Evolutionary conservation across 345 rosid genomes (phyloP).

Genomic region (Ceriops decandra): DNA sequence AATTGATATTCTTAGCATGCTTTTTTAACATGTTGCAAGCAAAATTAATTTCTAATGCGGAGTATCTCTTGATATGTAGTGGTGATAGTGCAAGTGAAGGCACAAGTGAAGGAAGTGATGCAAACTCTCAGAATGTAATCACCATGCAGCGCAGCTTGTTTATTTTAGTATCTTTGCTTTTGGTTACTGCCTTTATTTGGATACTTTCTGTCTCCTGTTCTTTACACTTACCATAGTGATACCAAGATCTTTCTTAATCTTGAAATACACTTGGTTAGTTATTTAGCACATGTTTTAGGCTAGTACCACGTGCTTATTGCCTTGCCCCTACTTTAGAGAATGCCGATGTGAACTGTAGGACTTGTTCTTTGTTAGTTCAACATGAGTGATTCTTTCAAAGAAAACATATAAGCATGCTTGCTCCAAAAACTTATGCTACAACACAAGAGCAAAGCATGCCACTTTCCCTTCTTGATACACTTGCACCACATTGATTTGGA

Average conservation of each 20-base stretch:
- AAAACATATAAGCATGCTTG: too few relatives aligned
- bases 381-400: neutral
- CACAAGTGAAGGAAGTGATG: constrained; percentile 98
- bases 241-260: too few relatives aligned
- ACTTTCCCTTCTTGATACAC: too few relatives aligned
- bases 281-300: too few relatives aligned
- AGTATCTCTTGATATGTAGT: constrained; percentile 33
- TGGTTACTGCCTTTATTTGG: too few relatives aligned
- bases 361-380: neutral
- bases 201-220: neutral
- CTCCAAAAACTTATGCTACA: too few relatives aligned
- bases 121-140: constrained; percentile 85
- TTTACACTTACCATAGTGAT: too few relatives aligned
- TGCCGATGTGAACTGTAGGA: neutral
- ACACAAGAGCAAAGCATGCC: too few relatives aligned
- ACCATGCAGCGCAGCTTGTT: constrained; percentile 2
- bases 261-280: too few relatives aligned
- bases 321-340: neutral
- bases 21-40: neutral
- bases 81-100: constrained; percentile 93
- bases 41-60: constrained; percentile 28
- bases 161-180: neutral
- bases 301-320: too few relatives aligned
- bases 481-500: too few relatives aligned
- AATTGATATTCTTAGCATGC: neutral